Evolutionary conservation across 2,329 filamentous ascomycete species (phyloP).

Genomic region (Sclerotinia sclerotiorum): DNA sequence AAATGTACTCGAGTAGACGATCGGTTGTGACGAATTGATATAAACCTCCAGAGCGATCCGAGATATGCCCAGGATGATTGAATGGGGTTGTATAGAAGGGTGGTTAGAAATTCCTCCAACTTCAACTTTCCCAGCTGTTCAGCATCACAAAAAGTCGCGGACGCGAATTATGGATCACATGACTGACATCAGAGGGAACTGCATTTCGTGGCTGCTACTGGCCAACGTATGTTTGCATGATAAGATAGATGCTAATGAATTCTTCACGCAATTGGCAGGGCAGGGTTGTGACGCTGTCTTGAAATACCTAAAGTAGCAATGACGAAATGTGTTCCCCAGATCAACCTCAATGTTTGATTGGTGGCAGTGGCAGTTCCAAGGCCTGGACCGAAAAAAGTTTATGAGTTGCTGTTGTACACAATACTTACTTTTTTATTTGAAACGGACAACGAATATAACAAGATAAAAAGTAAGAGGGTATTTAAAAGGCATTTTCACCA

Average conservation of each 20-base stretch:
- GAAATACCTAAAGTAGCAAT: constrained; percentile 2
- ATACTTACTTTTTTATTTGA: constrained; percentile 3
- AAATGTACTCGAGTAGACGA: not conserved
- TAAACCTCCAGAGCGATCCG: not conserved
- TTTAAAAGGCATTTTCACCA: not conserved
- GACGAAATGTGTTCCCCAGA: constrained; percentile 20
- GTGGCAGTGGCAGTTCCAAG: constrained; percentile 1
- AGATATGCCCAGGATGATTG: not conserved
- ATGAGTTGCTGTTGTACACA: not conserved
- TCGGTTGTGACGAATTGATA: not conserved
- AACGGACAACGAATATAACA: constrained; percentile 3
- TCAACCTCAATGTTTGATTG: constrained; percentile 7
- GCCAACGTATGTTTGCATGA: not conserved
- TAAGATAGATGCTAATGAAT: not conserved
- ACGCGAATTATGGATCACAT: constrained; percentile 21
- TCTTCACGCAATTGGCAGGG: too few species aligned
- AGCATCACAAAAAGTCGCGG: constrained; percentile 20
- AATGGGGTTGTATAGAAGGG: not conserved
- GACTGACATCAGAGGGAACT: not conserved
- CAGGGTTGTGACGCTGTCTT: not conserved
- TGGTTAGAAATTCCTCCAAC: not conserved
- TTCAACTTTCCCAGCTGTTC: constrained; percentile 1
- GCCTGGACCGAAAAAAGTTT: not conserved
- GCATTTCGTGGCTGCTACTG: not conserved
- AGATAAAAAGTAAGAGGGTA: not conserved